Percentiles rank a stretch among this genome's conserved stretches.
Evolutionary conservation across 768 basidiomycete species (phyloP).

Genomic region (Collybiopsis confluens): DNA sequence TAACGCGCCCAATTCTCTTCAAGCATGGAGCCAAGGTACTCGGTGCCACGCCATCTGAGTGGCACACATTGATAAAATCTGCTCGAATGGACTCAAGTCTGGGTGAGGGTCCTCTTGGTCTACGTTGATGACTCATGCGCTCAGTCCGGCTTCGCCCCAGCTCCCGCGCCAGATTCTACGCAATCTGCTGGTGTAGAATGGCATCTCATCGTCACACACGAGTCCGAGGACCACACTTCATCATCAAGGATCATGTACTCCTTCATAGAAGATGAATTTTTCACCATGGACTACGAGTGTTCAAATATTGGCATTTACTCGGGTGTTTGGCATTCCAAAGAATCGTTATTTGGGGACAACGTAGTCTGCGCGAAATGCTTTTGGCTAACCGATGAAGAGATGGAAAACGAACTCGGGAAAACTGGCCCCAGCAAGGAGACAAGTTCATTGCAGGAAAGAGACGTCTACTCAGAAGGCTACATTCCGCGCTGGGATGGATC

Average conservation of each 20-base stretch:
- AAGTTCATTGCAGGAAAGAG: not conserved
- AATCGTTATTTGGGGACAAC: constrained; percentile 20
- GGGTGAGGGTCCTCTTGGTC: not conserved
- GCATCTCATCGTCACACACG: constrained; percentile 13
- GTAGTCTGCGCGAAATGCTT: constrained; percentile 20
- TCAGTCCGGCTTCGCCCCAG: not conserved
- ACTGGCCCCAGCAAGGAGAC: not conserved
- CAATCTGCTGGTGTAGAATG: constrained; percentile 16
- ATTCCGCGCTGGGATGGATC: not conserved
- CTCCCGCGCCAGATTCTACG: not conserved
- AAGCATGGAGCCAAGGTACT: constrained; percentile 12
- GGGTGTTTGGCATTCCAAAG: not conserved
- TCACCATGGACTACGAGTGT: constrained; percentile 12
- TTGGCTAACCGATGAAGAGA: constrained; percentile 19
- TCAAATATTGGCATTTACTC: constrained; percentile 6
- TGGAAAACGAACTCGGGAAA: not conserved
- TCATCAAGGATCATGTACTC: constrained; percentile 16
- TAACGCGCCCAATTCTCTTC: constrained; percentile 16
- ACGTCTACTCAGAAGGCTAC: not conserved
- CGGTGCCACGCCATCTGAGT: constrained; percentile 15
- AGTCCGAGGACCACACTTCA: not conserved
- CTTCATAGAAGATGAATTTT: constrained; percentile 21
- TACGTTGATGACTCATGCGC: not conserved
- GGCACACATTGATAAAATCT: constrained; percentile 11
- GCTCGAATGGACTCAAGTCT: constrained; percentile 15